phyloP scores from a whole-genome alignment of 2,329 filamentous ascomycete genomes.

The Uncinocarpus reesii region DNA sequence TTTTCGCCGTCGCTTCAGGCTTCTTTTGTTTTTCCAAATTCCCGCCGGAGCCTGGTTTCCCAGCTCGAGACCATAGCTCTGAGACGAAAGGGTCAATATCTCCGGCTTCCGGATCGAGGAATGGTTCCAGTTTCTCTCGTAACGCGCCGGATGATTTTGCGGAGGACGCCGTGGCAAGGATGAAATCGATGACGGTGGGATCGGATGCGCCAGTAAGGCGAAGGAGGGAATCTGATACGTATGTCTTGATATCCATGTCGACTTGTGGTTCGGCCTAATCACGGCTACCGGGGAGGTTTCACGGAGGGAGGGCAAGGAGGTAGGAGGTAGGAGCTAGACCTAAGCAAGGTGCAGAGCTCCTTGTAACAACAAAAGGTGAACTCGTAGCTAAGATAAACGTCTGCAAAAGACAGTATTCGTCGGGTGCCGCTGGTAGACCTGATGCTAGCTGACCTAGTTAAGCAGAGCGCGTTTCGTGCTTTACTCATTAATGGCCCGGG shows the following conservation, averaged over 20 bases:
- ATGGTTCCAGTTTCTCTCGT: conserved; percentile 42
- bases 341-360: background rate
- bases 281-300: too few relatives aligned
- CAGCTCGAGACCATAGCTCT: conserved; percentile 35
- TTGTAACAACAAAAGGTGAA: background rate
- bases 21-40: conserved; percentile 15
- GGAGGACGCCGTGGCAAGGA: conserved; percentile 44
- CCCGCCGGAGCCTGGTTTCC: conserved; percentile 19
- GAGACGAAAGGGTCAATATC: conserved; percentile 41
- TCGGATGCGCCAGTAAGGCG: conserved; percentile 47
- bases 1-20: conserved; percentile 30
- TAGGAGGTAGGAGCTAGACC: background rate
- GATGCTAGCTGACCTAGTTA: background rate
- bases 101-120: conserved; percentile 41
- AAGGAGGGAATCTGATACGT: conserved; percentile 43
- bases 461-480: too few relatives aligned
- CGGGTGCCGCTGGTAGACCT: background rate
- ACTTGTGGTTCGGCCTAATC: background rate
- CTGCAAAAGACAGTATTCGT: too few relatives aligned
- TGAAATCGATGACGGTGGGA: conserved; percentile 47
- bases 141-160: conserved; percentile 41
- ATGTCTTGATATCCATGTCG: conserved; percentile 32
- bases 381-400: background rate
- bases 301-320: background rate
- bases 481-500: too few relatives aligned